A percentile compares a stretch with the other conserved stretches of the same genome.
Conservation (phyloP, 2,329 filamentous ascomycete genomes). For the Arachnopeziza araneosa region DNA sequence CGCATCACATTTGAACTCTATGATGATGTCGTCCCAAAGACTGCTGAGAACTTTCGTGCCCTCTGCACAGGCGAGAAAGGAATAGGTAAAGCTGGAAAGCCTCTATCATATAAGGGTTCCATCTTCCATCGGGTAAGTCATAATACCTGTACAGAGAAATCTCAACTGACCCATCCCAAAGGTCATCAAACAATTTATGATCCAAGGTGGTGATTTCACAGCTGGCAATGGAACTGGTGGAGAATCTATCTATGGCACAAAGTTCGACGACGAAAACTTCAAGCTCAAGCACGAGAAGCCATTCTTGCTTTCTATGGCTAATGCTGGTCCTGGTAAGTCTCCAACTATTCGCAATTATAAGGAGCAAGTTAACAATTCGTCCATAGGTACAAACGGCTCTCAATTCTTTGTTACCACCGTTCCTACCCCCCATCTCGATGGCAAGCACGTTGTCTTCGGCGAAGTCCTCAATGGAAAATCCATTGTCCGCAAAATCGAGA, state of each 20-base stretch:
- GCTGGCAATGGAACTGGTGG: constrained; percentile 90
- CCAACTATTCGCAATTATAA: neutral
- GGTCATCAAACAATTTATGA: constrained; percentile 98
- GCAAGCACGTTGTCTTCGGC: constrained; percentile 96
- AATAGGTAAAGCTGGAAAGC: constrained; percentile 71
- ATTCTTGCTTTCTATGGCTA: constrained; percentile 95
- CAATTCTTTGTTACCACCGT: constrained; percentile 99
- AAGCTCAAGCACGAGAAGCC: constrained; percentile 85
- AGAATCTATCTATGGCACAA: constrained; percentile 95
- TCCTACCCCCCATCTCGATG: constrained; percentile 87
- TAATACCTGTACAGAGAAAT: neutral
- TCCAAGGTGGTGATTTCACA: constrained; percentile 96
- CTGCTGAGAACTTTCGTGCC: constrained; percentile 90
- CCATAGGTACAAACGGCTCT: constrained; percentile 79
- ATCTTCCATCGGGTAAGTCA: constrained; percentile 66
- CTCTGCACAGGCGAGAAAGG: constrained; percentile 96
- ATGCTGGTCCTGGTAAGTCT: constrained; percentile 77
- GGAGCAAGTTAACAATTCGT: neutral
- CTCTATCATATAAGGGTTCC: constrained; percentile 88
- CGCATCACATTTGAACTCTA: constrained; percentile 84
- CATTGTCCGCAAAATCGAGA: constrained; percentile 84
- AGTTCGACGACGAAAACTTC: constrained; percentile 97
- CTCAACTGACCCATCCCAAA: neutral
- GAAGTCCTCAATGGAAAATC: constrained; percentile 92
- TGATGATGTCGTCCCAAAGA: constrained; percentile 78